These are phyloP conservation scores for Lavandula angustifolia DNA, from an alignment of 257 asterid species.

Conservation along the genomic window DNA sequence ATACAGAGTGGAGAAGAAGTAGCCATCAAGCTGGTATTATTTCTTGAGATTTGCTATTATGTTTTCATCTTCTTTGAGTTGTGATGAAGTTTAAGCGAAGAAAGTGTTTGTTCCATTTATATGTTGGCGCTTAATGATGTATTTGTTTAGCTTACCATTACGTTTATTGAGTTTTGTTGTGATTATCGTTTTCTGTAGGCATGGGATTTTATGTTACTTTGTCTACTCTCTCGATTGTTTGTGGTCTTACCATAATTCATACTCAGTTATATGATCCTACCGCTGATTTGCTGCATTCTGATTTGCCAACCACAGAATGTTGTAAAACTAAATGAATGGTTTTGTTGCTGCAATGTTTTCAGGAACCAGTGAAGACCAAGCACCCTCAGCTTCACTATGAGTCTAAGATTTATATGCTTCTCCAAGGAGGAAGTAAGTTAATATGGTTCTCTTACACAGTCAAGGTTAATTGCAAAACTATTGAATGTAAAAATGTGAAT, in stretches of 20 bases:
- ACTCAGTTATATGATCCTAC: background rate
- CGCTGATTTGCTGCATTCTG: constrained; percentile 2
- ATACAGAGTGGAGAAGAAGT: constrained; percentile 94
- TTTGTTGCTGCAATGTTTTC: constrained; percentile 30
- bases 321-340: background rate
- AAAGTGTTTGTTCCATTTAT: constrained; percentile 1
- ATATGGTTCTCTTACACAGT: background rate
- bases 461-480: constrained; percentile 5
- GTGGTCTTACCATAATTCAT: constrained; percentile 4
- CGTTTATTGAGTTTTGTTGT: background rate
- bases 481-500: background rate
- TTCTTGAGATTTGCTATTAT: constrained; percentile 22
- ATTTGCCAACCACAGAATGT: constrained; percentile 12
- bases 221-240: constrained; percentile 1
- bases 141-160: background rate
- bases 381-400: constrained; percentile 98
- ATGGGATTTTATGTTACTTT: constrained; percentile 13
- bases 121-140: background rate
- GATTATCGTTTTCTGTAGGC: background rate
- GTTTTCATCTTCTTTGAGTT: constrained; percentile 12
- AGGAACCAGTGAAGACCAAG: constrained; percentile 89
- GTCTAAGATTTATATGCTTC: constrained; percentile 83
- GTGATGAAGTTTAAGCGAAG: constrained; percentile 20
- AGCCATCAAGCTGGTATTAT: constrained; percentile 79
- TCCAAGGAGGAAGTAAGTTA: constrained; percentile 93